phyloP scores from a whole-genome alignment of 1,284 basidiomycete species.

The Malassezia dermatis region DNA sequence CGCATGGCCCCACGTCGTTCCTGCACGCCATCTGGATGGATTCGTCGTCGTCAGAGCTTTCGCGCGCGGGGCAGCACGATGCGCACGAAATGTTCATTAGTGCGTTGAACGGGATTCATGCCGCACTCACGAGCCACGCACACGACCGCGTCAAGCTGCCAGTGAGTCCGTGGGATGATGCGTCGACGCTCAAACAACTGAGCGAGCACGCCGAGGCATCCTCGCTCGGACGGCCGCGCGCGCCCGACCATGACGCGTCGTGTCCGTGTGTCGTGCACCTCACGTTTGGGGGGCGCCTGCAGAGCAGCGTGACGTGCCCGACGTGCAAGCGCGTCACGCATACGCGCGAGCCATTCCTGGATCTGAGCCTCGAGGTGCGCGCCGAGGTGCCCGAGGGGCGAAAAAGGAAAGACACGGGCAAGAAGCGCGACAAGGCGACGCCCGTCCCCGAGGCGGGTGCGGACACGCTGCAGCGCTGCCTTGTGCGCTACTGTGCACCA shows the following conservation, averaged over 20 bases:
- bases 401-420: slow-evolving; percentile 19
- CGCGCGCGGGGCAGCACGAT: slow-evolving; percentile 86
- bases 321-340: slow-evolving; percentile 62
- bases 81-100: slow-evolving; percentile 61
- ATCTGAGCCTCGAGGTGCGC: slow-evolving; percentile 72
- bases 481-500: slow-evolving; percentile 29
- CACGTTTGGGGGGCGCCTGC: slow-evolving; percentile 75
- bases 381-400: slow-evolving; percentile 10
- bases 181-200: slow-evolving; percentile 21
- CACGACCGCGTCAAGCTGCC: slow-evolving; percentile 25
- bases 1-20: slow-evolving; percentile 74
- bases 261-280: slow-evolving; percentile 88
- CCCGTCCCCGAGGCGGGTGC: slow-evolving; percentile 46
- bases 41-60: slow-evolving; percentile 59
- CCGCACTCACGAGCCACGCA: slow-evolving; percentile 25
- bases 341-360: slow-evolving; percentile 78
- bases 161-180: slow-evolving; percentile 22
- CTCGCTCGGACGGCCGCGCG: background rate
- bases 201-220: slow-evolving; percentile 24
- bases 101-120: slow-evolving; percentile 40
- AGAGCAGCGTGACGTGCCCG: slow-evolving; percentile 80
- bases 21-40: slow-evolving; percentile 77
- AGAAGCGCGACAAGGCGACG: slow-evolving; percentile 14
- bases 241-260: slow-evolving; percentile 20
- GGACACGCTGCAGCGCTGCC: slow-evolving; percentile 49